These are phyloP conservation scores for Starmerella potacharoeniae DNA, from an alignment of 805 yeast genomes.

Conservation along the genomic window DNA sequence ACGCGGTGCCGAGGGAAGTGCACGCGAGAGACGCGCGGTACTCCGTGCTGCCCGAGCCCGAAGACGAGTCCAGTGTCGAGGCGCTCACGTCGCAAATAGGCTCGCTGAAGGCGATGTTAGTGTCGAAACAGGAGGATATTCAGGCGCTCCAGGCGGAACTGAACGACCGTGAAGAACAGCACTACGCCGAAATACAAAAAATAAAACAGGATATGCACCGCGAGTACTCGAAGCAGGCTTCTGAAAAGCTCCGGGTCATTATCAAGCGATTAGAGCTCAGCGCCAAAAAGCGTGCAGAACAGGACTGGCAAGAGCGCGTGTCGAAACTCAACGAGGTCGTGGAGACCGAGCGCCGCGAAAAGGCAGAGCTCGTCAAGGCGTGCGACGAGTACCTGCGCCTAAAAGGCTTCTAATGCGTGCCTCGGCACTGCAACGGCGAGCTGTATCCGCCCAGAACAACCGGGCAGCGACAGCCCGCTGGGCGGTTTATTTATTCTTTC, in stretches of 20 bases:
- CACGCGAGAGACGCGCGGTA: too few species aligned
- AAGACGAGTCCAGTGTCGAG: not conserved
- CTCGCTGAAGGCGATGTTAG: not conserved
- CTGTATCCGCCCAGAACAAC: too few species aligned
- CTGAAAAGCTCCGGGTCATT: constrained; percentile 1
- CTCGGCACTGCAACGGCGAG: too few species aligned
- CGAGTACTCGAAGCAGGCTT: constrained; percentile 12
- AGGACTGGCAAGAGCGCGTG: constrained; percentile 20
- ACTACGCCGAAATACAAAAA: not conserved
- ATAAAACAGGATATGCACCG: not conserved
- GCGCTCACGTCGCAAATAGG: not conserved
- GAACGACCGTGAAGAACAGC: not conserved
- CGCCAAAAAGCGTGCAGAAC: constrained; percentile 20
- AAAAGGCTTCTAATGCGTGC: constrained; percentile 6
- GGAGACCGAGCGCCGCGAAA: constrained; percentile 44
- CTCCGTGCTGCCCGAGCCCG: not conserved
- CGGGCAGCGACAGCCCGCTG: too few species aligned
- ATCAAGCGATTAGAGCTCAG: not conserved
- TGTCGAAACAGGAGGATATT: constrained; percentile 1
- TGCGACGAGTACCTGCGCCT: constrained; percentile 32
- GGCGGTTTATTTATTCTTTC: not conserved
- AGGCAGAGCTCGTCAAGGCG: constrained; percentile 43
- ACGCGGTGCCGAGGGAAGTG: not conserved
- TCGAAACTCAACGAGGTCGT: constrained; percentile 43
- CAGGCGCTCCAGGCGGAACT: not conserved